Evolutionary conservation across 805 yeast species (phyloP), one percentile per base, ranked within the genome.

Genomic region (Ogataea siamensis): DNA sequence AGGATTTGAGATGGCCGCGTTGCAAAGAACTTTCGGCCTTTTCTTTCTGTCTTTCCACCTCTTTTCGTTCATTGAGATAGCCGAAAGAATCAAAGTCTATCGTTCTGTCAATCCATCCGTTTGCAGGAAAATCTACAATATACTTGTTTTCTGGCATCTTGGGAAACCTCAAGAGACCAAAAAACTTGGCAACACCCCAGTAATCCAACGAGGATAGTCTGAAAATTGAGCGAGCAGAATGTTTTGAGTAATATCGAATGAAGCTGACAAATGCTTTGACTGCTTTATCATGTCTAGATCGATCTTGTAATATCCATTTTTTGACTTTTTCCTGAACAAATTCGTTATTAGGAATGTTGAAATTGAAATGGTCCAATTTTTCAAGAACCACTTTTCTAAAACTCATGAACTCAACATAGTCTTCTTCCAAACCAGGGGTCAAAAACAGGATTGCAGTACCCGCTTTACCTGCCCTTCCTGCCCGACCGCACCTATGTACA

Each of bases 401-500:
- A 16, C 68, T 70, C 80, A 93, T 73, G 50, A 91, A 87, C 15
- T 80, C 86, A 12, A 89, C 69, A 54, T 77, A 93, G 39, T 83
- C 91, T 49, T 79, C 83, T 55, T 93, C 99, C 38, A 85, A 71
- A 5, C 87, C 91, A 32, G 71, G 71, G 45, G 75, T 80, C 26
- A 93, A 62, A 62, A 93, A 71, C 1, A 86, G 78, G 3, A 87
- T 67, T 0, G 95, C 95, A 41, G 71, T 74, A 2, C 99, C 99
- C 4, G 71, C 70, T 44, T 78, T 77, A 42, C 91, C 89, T 0
- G 97, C 97, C 45, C 99, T 69, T 0, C 95, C 99, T 0, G 99
- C 87, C 54, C 99, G 74, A 15, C 99, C 99, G 62, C 91, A 85
- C 57, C 99, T 74, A 60, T 93, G 99, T 28, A 91, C 71, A 55